Conservation (phyloP, 1,139 yeast genomes). For the Ashbya aceris region DNA sequence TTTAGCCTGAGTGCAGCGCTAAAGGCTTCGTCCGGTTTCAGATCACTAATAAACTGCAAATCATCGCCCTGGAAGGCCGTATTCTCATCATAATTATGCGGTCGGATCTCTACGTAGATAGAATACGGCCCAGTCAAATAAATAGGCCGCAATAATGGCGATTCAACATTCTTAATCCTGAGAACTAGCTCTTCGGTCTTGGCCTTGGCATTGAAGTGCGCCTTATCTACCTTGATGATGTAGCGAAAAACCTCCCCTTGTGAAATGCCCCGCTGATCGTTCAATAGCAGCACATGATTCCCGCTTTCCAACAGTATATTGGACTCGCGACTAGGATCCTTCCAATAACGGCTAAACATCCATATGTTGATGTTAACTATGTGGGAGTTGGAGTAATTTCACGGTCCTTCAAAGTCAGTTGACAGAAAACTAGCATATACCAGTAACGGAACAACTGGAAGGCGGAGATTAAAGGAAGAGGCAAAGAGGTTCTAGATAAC, state of each 20-base stretch:
- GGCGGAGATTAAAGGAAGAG: background rate
- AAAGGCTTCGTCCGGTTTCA: conserved; percentile 51
- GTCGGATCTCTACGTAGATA: conserved; percentile 50
- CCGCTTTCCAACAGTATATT: no score
- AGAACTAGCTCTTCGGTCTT: conserved; percentile 23
- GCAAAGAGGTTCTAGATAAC: background rate
- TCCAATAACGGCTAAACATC: no score
- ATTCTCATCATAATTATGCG: conserved; percentile 37
- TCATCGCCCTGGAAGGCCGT: conserved; percentile 31
- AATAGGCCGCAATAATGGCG: conserved; percentile 42
- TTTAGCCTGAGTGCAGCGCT: conserved; percentile 40
- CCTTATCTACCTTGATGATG: conserved; percentile 17
- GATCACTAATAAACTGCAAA: conserved; percentile 30
- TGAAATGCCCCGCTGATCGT: conserved; percentile 14
- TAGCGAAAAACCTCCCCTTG: conserved; percentile 26
- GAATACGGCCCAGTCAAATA: conserved; percentile 56
- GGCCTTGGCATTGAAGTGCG: conserved; percentile 9
- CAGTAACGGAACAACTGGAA: background rate
- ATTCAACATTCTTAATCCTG: conserved; percentile 44
- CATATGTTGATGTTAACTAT: no score
- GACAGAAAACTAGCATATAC: no score
- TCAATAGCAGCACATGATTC: conserved; percentile 11
- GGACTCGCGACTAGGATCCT: no score
- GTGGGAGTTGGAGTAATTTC: no score
- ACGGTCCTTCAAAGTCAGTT: no score